phyloP scores from a whole-genome alignment of 2,329 filamentous ascomycete species.

The Aspergillus fumigatus region DNA sequence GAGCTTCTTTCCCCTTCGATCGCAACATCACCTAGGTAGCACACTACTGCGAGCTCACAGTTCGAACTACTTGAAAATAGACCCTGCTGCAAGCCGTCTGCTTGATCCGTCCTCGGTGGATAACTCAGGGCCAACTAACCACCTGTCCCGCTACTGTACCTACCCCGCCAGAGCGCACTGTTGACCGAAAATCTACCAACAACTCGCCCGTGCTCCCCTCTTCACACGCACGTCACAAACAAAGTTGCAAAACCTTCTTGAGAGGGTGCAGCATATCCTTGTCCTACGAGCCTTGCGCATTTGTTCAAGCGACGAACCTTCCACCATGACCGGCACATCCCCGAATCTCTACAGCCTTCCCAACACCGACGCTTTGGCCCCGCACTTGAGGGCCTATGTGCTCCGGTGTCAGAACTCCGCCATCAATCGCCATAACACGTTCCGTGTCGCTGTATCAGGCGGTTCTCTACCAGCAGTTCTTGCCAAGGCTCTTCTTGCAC shows the following conservation, averaged over 20 bases:
- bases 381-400: slow-evolving; percentile 75
- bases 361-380: slow-evolving; percentile 64
- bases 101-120: neutral
- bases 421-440: slow-evolving; percentile 71
- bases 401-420: slow-evolving; percentile 76
- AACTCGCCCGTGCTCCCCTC: neutral
- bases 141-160: neutral
- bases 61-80: neutral
- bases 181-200: slow-evolving; percentile 4
- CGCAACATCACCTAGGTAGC: neutral
- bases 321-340: slow-evolving; percentile 37
- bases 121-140: neutral
- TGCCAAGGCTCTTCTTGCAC: slow-evolving; percentile 71
- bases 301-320: neutral
- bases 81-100: neutral
- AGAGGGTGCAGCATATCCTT: neutral
- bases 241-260: neutral
- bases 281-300: neutral
- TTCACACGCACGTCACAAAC: neutral
- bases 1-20: neutral
- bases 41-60: neutral
- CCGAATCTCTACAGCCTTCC: slow-evolving; percentile 76
- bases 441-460: slow-evolving; percentile 90
- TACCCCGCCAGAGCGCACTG: slow-evolving; percentile 2
- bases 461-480: slow-evolving; percentile 88